These are phyloP conservation scores for Sporothrix schenckii DNA, from an alignment of 2,329 filamentous ascomycete species.

Conservation along the genomic window DNA sequence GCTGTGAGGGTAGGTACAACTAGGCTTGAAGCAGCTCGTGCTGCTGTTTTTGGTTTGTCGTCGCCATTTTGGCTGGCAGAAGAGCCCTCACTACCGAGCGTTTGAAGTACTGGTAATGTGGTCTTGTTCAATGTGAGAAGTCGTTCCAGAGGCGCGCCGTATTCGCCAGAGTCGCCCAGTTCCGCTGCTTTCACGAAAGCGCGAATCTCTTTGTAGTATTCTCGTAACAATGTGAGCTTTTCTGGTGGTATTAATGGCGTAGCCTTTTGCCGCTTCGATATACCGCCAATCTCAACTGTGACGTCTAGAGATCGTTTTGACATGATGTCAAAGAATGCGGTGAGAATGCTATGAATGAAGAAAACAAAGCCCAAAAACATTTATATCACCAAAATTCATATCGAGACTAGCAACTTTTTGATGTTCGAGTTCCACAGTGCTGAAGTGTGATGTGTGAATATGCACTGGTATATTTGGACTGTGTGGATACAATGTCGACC, in stretches of 20 bases:
- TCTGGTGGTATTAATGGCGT: neutral
- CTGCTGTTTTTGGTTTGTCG: neutral
- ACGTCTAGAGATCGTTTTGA: constrained; percentile 9
- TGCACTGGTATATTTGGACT: neutral
- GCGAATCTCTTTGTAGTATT: constrained; percentile 47
- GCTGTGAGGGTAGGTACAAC: neutral
- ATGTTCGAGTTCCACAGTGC: constrained; percentile 4
- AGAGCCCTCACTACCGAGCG: constrained; percentile 19
- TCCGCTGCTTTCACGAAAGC: constrained; percentile 46
- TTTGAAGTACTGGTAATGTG: constrained; percentile 40
- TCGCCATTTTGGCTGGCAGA: neutral
- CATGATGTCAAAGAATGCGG: neutral
- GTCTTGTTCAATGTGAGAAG: constrained; percentile 38
- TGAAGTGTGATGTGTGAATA: neutral
- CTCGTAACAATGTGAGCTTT: constrained; percentile 40
- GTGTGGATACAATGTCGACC: neutral
- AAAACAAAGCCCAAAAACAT: neutral
- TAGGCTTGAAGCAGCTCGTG: neutral
- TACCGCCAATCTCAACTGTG: neutral
- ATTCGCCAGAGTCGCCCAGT: constrained; percentile 35
- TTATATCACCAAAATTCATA: constrained; percentile 1
- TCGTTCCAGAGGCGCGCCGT: constrained; percentile 19
- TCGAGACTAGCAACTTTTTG: neutral
- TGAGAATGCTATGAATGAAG: neutral
- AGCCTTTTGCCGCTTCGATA: constrained; percentile 28